Evolutionary conservation across 2,329 filamentous ascomycete species (phyloP).

Genomic region (Venturia pyrina): DNA sequence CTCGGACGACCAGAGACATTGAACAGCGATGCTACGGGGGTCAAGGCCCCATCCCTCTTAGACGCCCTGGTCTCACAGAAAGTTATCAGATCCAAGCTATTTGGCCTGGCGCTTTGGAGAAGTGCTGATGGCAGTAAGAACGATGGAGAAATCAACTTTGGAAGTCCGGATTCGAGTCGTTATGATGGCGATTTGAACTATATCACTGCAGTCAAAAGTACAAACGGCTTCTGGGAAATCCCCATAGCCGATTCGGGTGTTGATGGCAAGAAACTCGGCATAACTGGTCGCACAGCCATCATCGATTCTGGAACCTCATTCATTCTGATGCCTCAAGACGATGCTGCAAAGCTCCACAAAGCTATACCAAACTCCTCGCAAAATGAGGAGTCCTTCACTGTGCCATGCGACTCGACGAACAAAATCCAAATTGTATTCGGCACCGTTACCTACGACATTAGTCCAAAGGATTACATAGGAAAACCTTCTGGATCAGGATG

Average conservation of each 20-base stretch:
- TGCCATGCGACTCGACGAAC: slow-evolving; percentile 61
- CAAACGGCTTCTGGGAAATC: slow-evolving; percentile 61
- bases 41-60: slow-evolving; percentile 54
- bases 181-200: slow-evolving; percentile 62
- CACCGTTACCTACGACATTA: slow-evolving; percentile 55
- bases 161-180: slow-evolving; percentile 54
- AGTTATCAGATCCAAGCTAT: slow-evolving; percentile 53
- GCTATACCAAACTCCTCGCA: slow-evolving; percentile 52
- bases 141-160: slow-evolving; percentile 70
- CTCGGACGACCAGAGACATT: slow-evolving; percentile 28
- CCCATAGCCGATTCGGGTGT: slow-evolving; percentile 55
- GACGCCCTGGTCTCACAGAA: slow-evolving; percentile 48
- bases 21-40: slow-evolving; percentile 27
- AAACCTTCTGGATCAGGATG: slow-evolving; percentile 27
- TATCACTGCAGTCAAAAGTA: slow-evolving; percentile 40
- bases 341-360: slow-evolving; percentile 58
- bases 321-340: slow-evolving; percentile 57
- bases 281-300: slow-evolving; percentile 48
- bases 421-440: slow-evolving; percentile 58
- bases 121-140: slow-evolving; percentile 49
- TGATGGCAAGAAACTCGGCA: slow-evolving; percentile 47
- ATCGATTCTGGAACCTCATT: slow-evolving; percentile 81
- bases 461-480: slow-evolving; percentile 61
- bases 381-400: slow-evolving; percentile 52
- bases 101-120: slow-evolving; percentile 62